A percentile compares a stretch with the other conserved stretches of the same genome.
These are phyloP conservation scores for Pulicaria dysenterica DNA, from an alignment of 129 eudicot species.

Conservation along the genomic window DNA sequence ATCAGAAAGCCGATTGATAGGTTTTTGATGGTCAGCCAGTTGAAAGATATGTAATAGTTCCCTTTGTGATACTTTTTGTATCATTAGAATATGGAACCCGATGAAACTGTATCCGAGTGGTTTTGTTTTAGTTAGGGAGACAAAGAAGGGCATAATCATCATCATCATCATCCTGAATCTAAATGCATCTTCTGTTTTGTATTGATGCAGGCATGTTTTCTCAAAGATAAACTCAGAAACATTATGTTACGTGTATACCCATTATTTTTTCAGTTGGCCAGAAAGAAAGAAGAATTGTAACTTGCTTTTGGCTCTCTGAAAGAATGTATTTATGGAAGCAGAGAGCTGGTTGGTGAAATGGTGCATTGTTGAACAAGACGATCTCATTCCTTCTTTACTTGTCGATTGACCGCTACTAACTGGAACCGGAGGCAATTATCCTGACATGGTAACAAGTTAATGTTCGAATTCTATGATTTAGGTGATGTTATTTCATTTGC, in stretches of 20 bases:
- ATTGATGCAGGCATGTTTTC: slow-evolving; percentile 79
- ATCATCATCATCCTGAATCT: slow-evolving; percentile 41
- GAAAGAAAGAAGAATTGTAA: slow-evolving; percentile 15
- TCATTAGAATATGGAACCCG: background rate
- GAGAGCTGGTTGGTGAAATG: slow-evolving; percentile 10
- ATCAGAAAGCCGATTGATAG: slow-evolving; percentile 75
- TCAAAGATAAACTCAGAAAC: slow-evolving; percentile 47
- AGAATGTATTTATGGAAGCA: slow-evolving; percentile 18
- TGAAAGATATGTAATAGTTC: slow-evolving; percentile 31
- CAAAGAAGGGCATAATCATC: background rate
- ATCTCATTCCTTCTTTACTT: slow-evolving; percentile 23
- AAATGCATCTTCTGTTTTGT: slow-evolving; percentile 60
- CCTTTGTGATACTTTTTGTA: background rate
- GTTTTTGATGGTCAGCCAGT: slow-evolving; percentile 45
- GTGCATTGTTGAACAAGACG: slow-evolving; percentile 24
- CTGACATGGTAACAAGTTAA: background rate
- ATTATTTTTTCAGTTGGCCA: slow-evolving; percentile 27
- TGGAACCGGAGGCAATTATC: background rate
- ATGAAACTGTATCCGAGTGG: background rate
- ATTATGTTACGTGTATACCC: slow-evolving; percentile 35
- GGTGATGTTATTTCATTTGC: background rate
- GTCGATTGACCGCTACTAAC: slow-evolving; percentile 1
- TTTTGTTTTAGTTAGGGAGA: background rate
- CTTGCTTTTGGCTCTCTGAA: slow-evolving; percentile 26
- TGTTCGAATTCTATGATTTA: background rate